Base-by-base conservation (phyloP, 495 filamentous ascomycete genomes). In the Hypomontagnella submonticulosa region DNA sequence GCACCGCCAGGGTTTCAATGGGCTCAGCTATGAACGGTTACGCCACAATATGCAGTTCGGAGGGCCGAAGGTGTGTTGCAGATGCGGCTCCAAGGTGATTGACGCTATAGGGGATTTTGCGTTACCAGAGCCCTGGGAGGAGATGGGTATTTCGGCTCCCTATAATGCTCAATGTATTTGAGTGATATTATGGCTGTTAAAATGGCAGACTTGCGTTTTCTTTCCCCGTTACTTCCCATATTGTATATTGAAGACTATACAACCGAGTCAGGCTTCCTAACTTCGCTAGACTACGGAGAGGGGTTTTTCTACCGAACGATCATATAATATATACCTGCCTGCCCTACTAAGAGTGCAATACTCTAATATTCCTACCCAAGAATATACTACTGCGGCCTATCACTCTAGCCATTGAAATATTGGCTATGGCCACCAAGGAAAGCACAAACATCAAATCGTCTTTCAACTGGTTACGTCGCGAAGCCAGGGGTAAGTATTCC, bases 391-490 rank as follows among this genome's bases (percentile, higher is more conserved):
- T 27, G 6, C 23, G 23, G 23, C 23, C 2, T 27, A 27, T 27
- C 23, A 27, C 3, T 27, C 2, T 6, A 6, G 23, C 6, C 6
- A 27, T 27, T 27, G 23, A 2, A 6, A 6, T 27, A 27, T 47
- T 32, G 1, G 11, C 15, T 9, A 57, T 57, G 54, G 42, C 54
- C 37, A 33, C 30, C 7, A 27, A 27, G 8, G 6, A 43, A 0
- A 19, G n/a, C 15, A 5, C 1, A 11, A 15, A 47, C 19, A 11
- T 47, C 4, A 36, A 10, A 3, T 37, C 15, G 15, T 57, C 54
- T 4, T 57, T 57, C 12, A 47, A 57, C 42, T 57, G 54, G 54
- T 13, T 57, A 15, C 42, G 54, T 11, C 54, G 54, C 6, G 40
- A 57, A 47, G 32, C 30, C 37, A 32, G 54, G 11, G 40, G 54